A percentile compares a stretch with the other conserved stretches of the same genome.
These are phyloP conservation scores for Collybia sordida DNA, from an alignment of 768 basidiomycete species.

Conservation along the genomic window DNA sequence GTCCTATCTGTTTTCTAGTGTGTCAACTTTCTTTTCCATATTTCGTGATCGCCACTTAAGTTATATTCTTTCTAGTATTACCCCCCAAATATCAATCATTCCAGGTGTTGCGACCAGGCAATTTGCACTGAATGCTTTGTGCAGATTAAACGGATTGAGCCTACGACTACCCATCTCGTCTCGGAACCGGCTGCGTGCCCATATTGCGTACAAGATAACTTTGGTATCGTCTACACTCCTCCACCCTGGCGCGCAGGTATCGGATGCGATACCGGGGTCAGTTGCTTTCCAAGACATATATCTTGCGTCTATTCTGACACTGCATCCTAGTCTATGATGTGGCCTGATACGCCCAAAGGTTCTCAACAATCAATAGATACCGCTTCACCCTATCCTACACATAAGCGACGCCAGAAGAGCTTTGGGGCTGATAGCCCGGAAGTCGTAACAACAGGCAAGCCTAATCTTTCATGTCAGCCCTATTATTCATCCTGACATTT, in stretches of 20 bases:
- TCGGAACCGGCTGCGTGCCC: slow-evolving; percentile 98
- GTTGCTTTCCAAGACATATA: slow-evolving; percentile 16
- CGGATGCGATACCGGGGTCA: slow-evolving; percentile 70
- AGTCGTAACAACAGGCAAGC: slow-evolving; percentile 86
- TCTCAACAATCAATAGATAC: slow-evolving; percentile 37
- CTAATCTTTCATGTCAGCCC: slow-evolving; percentile 1
- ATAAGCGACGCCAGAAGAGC: slow-evolving; percentile 84
- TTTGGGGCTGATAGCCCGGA: slow-evolving; percentile 84
- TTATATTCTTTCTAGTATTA: slow-evolving; percentile 68
- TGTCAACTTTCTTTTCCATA: slow-evolving; percentile 29
- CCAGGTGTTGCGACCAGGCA: slow-evolving; percentile 96
- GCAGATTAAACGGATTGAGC: slow-evolving; percentile 96
- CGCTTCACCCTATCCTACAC: slow-evolving; percentile 39
- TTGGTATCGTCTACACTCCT: slow-evolving; percentile 86
- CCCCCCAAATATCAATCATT: slow-evolving; percentile 94
- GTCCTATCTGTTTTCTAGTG: slow-evolving; percentile 97
- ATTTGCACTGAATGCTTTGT: slow-evolving; percentile 99
- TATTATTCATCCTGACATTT: slow-evolving; percentile 2
- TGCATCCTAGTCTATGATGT: slow-evolving; percentile 23
- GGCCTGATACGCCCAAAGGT: slow-evolving; percentile 56
- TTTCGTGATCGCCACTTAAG: slow-evolving; percentile 28
- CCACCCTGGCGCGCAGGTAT: slow-evolving; percentile 82
- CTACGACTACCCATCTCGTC: slow-evolving; percentile 91
- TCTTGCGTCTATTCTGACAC: neutral
- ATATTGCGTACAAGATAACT: slow-evolving; percentile 97